Conservation (phyloP, 2,329 filamentous ascomycete genomes). For the Curvularia sp. region DNA sequence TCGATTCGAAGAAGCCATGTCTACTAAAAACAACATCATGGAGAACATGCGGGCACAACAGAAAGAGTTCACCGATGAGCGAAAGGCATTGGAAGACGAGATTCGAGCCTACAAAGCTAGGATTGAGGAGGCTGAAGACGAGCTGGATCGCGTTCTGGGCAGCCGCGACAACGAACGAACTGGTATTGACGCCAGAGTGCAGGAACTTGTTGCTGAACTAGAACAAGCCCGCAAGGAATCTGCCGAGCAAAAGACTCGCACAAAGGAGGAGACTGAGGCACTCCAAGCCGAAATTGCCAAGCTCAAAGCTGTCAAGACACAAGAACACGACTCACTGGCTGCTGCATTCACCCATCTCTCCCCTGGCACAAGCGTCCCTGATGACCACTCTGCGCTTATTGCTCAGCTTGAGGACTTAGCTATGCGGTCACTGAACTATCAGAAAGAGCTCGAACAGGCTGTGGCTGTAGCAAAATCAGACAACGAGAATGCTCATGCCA, state of each 20-base stretch:
- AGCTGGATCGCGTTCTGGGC: slow-evolving; percentile 83
- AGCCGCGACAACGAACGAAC: slow-evolving; percentile 83
- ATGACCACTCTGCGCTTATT: slow-evolving; percentile 49
- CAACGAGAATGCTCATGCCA: slow-evolving; percentile 52
- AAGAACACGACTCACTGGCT: slow-evolving; percentile 39
- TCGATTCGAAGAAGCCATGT: slow-evolving; percentile 83
- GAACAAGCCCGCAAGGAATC: slow-evolving; percentile 63
- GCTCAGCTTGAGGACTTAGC: slow-evolving; percentile 55
- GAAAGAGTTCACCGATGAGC: slow-evolving; percentile 83
- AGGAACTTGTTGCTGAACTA: slow-evolving; percentile 73
- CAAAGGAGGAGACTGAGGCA: slow-evolving; percentile 52
- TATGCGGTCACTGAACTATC: slow-evolving; percentile 52
- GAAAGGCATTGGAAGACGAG: slow-evolving; percentile 82
- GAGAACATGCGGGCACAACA: slow-evolving; percentile 94
- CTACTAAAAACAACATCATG: slow-evolving; percentile 91
- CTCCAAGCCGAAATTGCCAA: slow-evolving; percentile 65
- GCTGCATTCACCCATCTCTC: slow-evolving; percentile 51
- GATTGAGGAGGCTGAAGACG: slow-evolving; percentile 89
- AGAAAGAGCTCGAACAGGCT: slow-evolving; percentile 55
- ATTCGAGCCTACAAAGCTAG: slow-evolving; percentile 76
- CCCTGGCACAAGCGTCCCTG: slow-evolving; percentile 43
- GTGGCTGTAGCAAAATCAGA: slow-evolving; percentile 56
- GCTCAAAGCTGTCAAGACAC: slow-evolving; percentile 53
- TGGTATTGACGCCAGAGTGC: slow-evolving; percentile 71
- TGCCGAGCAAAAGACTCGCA: slow-evolving; percentile 58